Evolutionary conservation across 768 basidiomycete genomes (phyloP), one percentile per base, ranked within the genome.

Genomic region (Auriculariales sp.): DNA sequence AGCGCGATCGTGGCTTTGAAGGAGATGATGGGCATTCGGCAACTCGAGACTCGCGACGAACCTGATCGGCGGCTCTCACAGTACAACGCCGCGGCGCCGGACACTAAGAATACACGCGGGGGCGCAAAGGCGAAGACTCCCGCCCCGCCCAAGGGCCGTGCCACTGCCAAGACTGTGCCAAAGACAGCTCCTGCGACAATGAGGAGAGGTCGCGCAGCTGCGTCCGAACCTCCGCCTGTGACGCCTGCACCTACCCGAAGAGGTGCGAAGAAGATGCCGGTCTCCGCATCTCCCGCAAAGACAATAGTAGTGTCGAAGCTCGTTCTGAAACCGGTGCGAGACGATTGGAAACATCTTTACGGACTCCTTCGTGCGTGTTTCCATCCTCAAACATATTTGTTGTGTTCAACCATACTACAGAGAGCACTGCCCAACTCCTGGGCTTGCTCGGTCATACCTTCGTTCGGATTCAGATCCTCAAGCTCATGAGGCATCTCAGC

Each of bases 361-460:
- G 44, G 52, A 24, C 24, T 42, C 15, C 68, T 83, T 25, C 73
- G 83, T 84, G 56, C 39, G 80, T 62, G 17, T 9, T 2, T 17
- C 10, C 49, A 12, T 46, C 22, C 2, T 51, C 25, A 28, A 5
- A 39, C 47, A 4, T 24, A 10, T 46, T 44, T 12, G 25, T 10
- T 39, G 14, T 27, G 7, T 35, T 39, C 7, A 49, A 48, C 34
- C 3, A 24, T 44, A 28, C 5, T 27, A 3, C 54, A 84, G 81
- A 77, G 52, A 70, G 79, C 54, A 66, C 70, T 17, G 62, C 75
- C 0, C 70, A 77, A 42, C 64, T 93, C 35, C 71, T 89, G 15
- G 83, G 86, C 2, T 56, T 90, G 7, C 64, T 91, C 3, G 82
- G 80, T 0, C 71, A 84, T 15, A 66, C 74, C 2, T 63, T 91